These are phyloP conservation scores for Cytospora leucostoma DNA, from an alignment of 2,329 filamentous ascomycete genomes.

Conservation along the genomic window DNA sequence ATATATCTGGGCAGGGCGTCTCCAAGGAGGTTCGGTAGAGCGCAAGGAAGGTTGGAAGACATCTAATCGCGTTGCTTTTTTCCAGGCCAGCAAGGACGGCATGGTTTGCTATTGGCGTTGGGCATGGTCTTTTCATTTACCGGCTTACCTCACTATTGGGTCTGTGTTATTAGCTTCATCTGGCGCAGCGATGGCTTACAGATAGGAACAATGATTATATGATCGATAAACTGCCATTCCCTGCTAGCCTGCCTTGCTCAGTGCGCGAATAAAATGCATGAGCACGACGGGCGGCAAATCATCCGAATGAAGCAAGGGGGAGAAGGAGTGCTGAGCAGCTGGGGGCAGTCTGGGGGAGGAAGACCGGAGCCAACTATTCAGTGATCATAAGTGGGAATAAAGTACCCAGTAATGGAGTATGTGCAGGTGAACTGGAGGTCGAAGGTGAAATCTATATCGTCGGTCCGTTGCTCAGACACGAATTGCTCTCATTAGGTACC, in stretches of 20 bases:
- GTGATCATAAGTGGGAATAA: background rate
- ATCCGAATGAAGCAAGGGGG: too few species aligned
- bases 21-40: background rate
- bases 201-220: background rate
- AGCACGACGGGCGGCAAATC: background rate
- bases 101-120: background rate
- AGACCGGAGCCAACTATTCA: background rate
- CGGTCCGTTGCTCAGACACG: too few species aligned
- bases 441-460: background rate
- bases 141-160: background rate
- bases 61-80: background rate
- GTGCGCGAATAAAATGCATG: background rate
- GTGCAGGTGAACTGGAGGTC: background rate
- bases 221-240: background rate
- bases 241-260: background rate
- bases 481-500: too few species aligned
- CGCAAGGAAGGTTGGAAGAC: background rate
- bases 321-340: too few species aligned
- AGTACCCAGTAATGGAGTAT: background rate
- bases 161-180: background rate
- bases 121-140: background rate
- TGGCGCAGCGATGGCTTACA: background rate
- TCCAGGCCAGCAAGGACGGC: background rate
- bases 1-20: background rate
- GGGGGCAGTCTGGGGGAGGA: too few species aligned